Conservation (phyloP, 1,284 basidiomycete species). For the Pisolithus thermaeus region DNA sequence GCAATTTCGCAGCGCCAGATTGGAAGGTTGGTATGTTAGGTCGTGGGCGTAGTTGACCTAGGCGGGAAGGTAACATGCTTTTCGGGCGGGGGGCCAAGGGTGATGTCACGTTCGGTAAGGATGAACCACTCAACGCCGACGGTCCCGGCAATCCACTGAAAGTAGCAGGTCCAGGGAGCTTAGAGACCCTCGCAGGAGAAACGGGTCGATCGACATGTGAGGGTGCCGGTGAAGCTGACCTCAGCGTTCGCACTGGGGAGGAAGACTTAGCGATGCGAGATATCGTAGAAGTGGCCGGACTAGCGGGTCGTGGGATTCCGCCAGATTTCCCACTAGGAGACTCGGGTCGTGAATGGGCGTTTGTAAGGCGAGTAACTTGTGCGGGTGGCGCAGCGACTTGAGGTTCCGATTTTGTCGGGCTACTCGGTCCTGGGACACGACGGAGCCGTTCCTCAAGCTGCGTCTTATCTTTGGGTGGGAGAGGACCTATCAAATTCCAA, state of each 20-base stretch:
- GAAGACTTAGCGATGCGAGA: constrained; percentile 54
- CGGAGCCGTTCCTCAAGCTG: constrained; percentile 88
- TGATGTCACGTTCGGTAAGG: constrained; percentile 40
- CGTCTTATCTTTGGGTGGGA: constrained; percentile 84
- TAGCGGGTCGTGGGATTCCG: constrained; percentile 54
- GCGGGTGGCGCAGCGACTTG: constrained; percentile 28
- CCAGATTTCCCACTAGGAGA: constrained; percentile 47
- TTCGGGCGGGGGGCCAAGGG: constrained; percentile 49
- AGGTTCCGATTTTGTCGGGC: constrained; percentile 41
- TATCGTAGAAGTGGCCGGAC: constrained; percentile 48
- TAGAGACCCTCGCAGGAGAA: constrained; percentile 38
- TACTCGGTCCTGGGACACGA: constrained; percentile 66
- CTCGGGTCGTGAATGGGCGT: constrained; percentile 43
- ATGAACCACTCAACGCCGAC: constrained; percentile 18
- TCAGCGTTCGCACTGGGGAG: constrained; percentile 50
- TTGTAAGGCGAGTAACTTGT: constrained; percentile 51
- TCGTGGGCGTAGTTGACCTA: constrained; percentile 52
- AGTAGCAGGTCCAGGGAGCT: constrained; percentile 18
- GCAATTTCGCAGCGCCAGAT: constrained; percentile 15
- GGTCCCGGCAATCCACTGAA: constrained; percentile 29
- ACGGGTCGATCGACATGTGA: constrained; percentile 35
- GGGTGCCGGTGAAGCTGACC: constrained; percentile 48
- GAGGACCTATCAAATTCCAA: constrained; percentile 71
- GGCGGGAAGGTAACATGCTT: constrained; percentile 62
- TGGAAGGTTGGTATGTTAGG: constrained; percentile 15